Evolutionary conservation across 257 asterid species (phyloP).

Genomic region (Haberlea rhodopensis): DNA sequence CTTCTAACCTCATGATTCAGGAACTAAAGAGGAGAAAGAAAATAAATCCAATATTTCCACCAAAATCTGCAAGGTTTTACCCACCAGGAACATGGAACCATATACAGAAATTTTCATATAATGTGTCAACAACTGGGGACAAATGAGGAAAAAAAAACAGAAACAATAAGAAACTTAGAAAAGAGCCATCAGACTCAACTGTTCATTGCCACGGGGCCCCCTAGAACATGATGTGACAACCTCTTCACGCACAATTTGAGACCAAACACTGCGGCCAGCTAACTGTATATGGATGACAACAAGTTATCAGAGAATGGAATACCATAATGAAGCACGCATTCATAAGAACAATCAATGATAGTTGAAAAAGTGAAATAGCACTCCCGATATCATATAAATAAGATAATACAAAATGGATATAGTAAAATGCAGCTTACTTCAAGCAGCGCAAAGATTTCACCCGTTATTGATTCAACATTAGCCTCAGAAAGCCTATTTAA

Average conservation of each 20-base stretch:
- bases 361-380: constrained; percentile 7
- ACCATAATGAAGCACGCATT: neutral
- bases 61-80: constrained; percentile 6
- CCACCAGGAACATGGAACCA: constrained; percentile 2
- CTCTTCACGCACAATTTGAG: constrained; percentile 61
- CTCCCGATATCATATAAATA: neutral
- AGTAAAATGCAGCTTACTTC: constrained; percentile 40
- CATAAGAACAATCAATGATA: constrained; percentile 1
- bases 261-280: constrained; percentile 59
- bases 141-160: neutral
- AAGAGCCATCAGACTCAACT: constrained; percentile 42
- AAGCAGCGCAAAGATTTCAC: constrained; percentile 54
- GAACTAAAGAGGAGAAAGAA: constrained; percentile 2
- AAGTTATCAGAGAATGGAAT: constrained; percentile 21
- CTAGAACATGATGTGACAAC: constrained; percentile 74
- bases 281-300: constrained; percentile 45
- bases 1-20: constrained; percentile 8
- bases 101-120: neutral
- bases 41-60: constrained; percentile 5
- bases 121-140: constrained; percentile 8
- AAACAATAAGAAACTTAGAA: too few species aligned
- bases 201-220: constrained; percentile 90
- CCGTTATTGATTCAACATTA: constrained; percentile 72
- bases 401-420: constrained; percentile 16
- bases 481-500: constrained; percentile 77